Conservation (phyloP, 169 alveolate species). For the Plasmodium blacklocki region DNA sequence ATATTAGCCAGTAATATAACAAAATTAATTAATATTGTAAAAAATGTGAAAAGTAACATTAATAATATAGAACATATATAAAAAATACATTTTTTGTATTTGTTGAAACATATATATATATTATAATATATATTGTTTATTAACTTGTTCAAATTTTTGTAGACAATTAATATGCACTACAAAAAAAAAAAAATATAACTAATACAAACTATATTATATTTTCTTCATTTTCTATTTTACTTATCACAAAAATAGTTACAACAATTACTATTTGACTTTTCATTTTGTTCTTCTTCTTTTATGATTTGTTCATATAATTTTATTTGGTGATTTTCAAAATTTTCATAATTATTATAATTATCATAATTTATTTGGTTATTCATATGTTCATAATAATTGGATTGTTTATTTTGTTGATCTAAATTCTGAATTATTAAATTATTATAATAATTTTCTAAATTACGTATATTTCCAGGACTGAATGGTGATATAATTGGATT, state of each 20-base stretch:
- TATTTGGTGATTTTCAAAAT: neutral
- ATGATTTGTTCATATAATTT: slow-evolving; percentile 4
- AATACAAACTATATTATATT: neutral
- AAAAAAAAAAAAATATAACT: no score
- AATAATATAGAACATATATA: no score
- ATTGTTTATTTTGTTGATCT: neutral
- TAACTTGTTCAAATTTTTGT: no score
- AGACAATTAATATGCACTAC: no score
- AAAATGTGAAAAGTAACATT: no score
- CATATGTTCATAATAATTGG: slow-evolving; percentile 9
- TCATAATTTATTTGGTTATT: neutral
- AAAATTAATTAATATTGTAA: no score
- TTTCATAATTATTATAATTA: neutral
- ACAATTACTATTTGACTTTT: slow-evolving; percentile 18
- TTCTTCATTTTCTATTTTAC: neutral
- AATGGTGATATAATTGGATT: slow-evolving; percentile 41
- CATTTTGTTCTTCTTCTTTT: neutral
- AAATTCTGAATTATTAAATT: slow-evolving; percentile 20
- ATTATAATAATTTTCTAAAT: slow-evolving; percentile 49
- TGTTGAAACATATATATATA: no score
- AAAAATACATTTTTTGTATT: no score
- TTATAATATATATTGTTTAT: no score
- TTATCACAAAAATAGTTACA: slow-evolving; percentile 40
- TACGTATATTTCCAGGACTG: slow-evolving; percentile 25
- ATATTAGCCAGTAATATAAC: no score